Base-by-base conservation (phyloP, 106 monocot genomes). In the Acorus gramineus region DNA sequence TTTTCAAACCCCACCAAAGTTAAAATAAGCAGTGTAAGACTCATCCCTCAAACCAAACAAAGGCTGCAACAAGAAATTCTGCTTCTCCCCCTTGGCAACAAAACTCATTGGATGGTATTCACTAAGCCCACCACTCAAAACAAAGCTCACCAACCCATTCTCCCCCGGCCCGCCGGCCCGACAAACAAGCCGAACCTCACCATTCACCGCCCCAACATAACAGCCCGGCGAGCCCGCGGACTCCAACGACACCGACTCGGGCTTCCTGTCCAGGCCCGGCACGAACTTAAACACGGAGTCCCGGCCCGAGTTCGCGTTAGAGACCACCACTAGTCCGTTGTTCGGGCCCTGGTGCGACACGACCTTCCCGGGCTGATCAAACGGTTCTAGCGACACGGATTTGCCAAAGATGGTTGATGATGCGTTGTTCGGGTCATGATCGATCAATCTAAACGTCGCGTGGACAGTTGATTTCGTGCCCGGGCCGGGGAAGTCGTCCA, bases 31-130 rank as follows among this genome's bases (percentile, higher is more conserved):
- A 11, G 79, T 86, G 51, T 86, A 86, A 60, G 78, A 73, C 67
- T 86, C 86, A 68, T 86, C 86, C 50, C 59, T 79, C 82, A 86
- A 77, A 53, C 73, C 74, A 13, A 79, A 51, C 71, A 86, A 74
- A 14, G 86, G 86, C 67, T 86, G 82, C 46, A 86, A 64, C 14
- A 82, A 8, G 47, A 86, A 86, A 44, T 86, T 82, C 64, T 79
- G 67, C 42, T 52, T 73, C 13, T 50, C 59, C 9, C 89, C 82
- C 68, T 73, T 65, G 2, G 83, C 93, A 8, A 78, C 53, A 56
- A 93, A 93, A 62, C 89, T 89, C 55, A 89, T 78, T 3, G 86
- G 84, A 71, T 89, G 51, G 60, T 93, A 81, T 57, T 70, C 66
- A 56, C 77, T 79, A 56, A 83, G 8, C 10, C 77, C 81, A 44